A percentile compares a stretch with the other conserved stretches of the same genome.
phyloP scores from a whole-genome alignment of 768 basidiomycete species.

The Russula earlei region DNA sequence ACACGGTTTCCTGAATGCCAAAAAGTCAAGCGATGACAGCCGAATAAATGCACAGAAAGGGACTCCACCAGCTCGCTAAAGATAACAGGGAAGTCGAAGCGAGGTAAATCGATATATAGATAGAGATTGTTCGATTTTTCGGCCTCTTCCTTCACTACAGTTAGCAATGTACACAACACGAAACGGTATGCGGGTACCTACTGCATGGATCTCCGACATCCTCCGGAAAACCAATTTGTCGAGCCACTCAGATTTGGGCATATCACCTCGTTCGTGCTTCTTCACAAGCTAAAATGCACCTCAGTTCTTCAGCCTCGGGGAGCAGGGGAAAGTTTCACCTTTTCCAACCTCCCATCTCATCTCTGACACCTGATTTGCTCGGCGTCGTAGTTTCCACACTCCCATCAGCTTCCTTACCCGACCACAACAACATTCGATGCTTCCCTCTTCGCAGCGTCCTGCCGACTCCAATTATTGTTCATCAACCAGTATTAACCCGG shows the following conservation, averaged over 20 bases:
- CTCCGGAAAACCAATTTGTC: slow-evolving; percentile 88
- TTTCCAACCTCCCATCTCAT: slow-evolving; percentile 94
- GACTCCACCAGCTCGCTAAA: slow-evolving; percentile 77
- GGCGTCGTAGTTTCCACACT: slow-evolving; percentile 75
- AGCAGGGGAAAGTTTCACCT: slow-evolving; percentile 37
- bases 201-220: slow-evolving; percentile 92
- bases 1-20: slow-evolving; percentile 6
- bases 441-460: slow-evolving; percentile 90
- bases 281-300: slow-evolving; percentile 58
- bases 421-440: slow-evolving; percentile 81
- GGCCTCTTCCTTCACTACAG: slow-evolving; percentile 58
- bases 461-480: not conserved
- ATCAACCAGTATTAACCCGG: not conserved
- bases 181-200: slow-evolving; percentile 29
- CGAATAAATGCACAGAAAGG: not conserved
- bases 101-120: slow-evolving; percentile 89
- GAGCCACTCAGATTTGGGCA: slow-evolving; percentile 92
- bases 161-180: not conserved
- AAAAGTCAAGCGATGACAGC: not conserved
- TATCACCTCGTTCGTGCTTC: slow-evolving; percentile 91
- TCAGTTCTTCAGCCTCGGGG: not conserved
- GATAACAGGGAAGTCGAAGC: slow-evolving; percentile 95
- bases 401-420: slow-evolving; percentile 77
- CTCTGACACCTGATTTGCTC: slow-evolving; percentile 68
- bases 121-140: slow-evolving; percentile 91